Evolutionary conservation across 352 stramenopile genomes (phyloP).

Genomic region (Phytophthora brassicae): DNA sequence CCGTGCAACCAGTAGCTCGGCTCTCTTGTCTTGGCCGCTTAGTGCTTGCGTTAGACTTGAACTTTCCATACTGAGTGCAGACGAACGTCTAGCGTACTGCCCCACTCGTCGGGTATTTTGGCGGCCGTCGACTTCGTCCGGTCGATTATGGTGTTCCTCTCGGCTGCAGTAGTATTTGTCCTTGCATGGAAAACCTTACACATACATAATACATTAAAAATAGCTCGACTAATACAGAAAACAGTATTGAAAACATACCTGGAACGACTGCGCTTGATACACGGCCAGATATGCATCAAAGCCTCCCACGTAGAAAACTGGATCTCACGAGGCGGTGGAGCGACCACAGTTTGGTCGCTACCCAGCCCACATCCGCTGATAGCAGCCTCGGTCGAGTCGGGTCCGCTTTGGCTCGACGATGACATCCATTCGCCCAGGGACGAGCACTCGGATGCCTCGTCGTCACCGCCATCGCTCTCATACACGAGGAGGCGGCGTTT

Average conservation of each 20-base stretch:
- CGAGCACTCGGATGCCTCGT: too few species aligned
- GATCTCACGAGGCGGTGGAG: neutral
- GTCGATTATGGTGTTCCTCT: neutral
- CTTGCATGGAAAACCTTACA: constrained; percentile 15
- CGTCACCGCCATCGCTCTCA: too few species aligned
- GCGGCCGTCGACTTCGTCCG: neutral
- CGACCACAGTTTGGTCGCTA: neutral
- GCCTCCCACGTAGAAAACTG: too few species aligned
- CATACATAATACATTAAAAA: neutral
- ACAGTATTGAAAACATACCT: too few species aligned
- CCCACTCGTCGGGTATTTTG: neutral
- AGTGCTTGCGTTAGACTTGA: neutral
- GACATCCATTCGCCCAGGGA: neutral
- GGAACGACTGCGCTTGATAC: too few species aligned
- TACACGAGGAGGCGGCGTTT: neutral
- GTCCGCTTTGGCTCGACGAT: neutral
- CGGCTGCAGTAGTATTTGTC: constrained; percentile 3
- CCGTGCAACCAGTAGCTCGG: neutral
- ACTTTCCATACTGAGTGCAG: too few species aligned
- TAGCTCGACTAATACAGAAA: too few species aligned
- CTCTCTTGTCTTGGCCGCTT: constrained; percentile 3
- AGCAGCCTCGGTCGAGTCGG: neutral
- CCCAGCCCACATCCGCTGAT: neutral
- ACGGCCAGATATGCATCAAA: too few species aligned
- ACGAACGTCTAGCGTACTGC: constrained; percentile 10